Base-by-base conservation (phyloP, 2,329 filamentous ascomycete genomes). In the Colletotrichum orchidophilum region DNA sequence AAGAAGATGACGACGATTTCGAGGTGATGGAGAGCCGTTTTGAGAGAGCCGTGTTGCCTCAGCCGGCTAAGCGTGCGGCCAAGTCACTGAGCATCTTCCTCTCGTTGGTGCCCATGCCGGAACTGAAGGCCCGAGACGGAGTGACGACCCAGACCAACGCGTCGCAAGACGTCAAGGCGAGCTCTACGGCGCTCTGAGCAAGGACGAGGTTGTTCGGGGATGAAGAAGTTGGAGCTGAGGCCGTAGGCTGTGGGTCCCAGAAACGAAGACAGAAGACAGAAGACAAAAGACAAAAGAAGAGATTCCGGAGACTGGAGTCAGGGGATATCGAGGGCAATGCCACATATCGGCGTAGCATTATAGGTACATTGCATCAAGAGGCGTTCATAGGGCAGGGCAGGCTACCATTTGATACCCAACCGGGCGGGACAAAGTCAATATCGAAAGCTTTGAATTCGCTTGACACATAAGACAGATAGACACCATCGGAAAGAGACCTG, bases 61-160 rank as follows among this genome's bases (percentile, higher is more conserved):
- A 76, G 50, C 80, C 81, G n/a, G 81, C 83, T 26, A 78, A 83
- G 72, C 83, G 83, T 71, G 83, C 80, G 26, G 80, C 86, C 63
- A 87, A 87, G 18, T 85, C 89, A 50, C 81, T 94, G 84, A 88
- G 87, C 72, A 81, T 92, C 26, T 90, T 92, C 74, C 78, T 94
- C 18, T 89, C 90, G 0, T 79, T 82, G 29, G 79, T 80, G 15
- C 80, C 87, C 13, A 79, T 93, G 39, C 85, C 87, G 21, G 87
- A 90, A 73, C 78, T 94, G 58, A 88, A 83, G 73, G 81, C 77
- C 33, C 83, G 82, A 52, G 81, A 81, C 27, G 87, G 83, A 39
- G 77, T 87, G 3, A 86, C 84, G 1, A 75, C 84, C 31, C 88
- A 89, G 77, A 83, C 83, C 2, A 86, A 84, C 72, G 77, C 79